Evolutionary conservation across 345 rosid species (phyloP).

Genomic region (Viola odorata): DNA sequence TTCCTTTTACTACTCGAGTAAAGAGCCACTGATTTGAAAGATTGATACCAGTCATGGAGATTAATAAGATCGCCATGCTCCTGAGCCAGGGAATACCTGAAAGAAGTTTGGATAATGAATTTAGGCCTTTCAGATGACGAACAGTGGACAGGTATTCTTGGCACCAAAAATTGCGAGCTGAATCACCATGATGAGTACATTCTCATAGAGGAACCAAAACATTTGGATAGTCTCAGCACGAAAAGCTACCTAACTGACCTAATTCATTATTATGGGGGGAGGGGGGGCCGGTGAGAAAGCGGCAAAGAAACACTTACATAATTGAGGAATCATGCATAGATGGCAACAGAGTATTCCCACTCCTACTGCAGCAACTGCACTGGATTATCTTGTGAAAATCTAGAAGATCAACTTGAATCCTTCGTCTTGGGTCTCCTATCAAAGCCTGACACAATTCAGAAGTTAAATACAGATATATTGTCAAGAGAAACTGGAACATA

Average conservation of each 20-base stretch:
- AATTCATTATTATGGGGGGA: constrained; percentile 5
- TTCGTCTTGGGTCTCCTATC: constrained; percentile 82
- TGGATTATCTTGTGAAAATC: constrained; percentile 53
- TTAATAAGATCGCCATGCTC: constrained; percentile 89
- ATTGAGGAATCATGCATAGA: constrained; percentile 86
- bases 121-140: neutral
- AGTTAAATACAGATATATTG: constrained; percentile 3
- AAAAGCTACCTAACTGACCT: no score
- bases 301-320: constrained; percentile 46
- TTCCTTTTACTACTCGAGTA: constrained; percentile 39
- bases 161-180: no score
- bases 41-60: constrained; percentile 90
- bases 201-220: no score
- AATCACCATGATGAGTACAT: no score
- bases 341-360: constrained; percentile 37
- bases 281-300: neutral
- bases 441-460: constrained; percentile 49
- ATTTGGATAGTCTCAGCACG: no score
- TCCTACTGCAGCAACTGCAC: constrained; percentile 66
- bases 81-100: constrained; percentile 72
- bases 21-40: constrained; percentile 57
- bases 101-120: neutral
- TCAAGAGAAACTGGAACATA: neutral
- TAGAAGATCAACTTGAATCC: constrained; percentile 81
- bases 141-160: no score